phyloP scores from a whole-genome alignment of 805 yeast species.

The Saccharomycopsis guyanensis region DNA sequence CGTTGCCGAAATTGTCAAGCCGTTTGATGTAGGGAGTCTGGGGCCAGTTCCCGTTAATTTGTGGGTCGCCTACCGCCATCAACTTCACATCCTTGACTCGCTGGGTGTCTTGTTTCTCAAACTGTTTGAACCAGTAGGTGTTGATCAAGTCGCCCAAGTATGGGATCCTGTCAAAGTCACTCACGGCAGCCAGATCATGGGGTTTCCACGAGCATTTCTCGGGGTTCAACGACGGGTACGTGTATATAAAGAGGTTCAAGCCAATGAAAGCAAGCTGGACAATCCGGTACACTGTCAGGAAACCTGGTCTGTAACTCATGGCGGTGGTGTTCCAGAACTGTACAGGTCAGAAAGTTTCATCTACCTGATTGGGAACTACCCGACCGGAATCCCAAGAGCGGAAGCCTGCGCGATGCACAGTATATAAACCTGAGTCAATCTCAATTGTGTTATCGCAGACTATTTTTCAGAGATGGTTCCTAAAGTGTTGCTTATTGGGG shows the following conservation, averaged over 20 bases:
- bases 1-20: constrained; percentile 85
- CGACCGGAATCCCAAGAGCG: neutral
- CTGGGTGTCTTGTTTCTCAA: constrained; percentile 14
- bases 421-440: neutral
- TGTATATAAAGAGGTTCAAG: constrained; percentile 59
- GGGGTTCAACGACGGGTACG: constrained; percentile 61
- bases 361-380: constrained; percentile 1
- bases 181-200: constrained; percentile 13
- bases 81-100: constrained; percentile 46
- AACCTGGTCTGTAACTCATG: neutral
- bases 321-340: neutral
- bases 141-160: constrained; percentile 23
- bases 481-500: constrained; percentile 58
- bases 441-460: neutral
- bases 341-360: neutral
- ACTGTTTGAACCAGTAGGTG: constrained; percentile 24
- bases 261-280: constrained; percentile 32
- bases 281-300: constrained; percentile 7
- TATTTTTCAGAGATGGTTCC: neutral
- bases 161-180: constrained; percentile 23
- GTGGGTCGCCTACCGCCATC: constrained; percentile 93
- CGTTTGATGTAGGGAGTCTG: constrained; percentile 62
- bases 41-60: constrained; percentile 83
- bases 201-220: constrained; percentile 54
- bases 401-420: neutral